These are phyloP conservation scores for Hydrangea macrophylla DNA, from an alignment of 148 eudicot species.

Conservation along the genomic window DNA sequence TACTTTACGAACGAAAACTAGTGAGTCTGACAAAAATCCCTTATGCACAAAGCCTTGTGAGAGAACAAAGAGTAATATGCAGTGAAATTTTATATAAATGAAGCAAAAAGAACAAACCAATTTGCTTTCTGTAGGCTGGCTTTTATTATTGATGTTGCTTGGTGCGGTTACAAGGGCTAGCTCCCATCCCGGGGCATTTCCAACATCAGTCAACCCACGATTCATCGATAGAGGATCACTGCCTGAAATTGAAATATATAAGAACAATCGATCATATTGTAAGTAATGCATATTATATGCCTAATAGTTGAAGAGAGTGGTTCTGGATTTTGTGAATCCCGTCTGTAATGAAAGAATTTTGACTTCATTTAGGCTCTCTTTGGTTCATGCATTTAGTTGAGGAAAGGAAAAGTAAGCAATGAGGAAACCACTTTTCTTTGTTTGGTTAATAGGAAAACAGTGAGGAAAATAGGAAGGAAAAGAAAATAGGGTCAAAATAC, in stretches of 20 bases:
- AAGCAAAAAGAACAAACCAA: slow-evolving; percentile 49
- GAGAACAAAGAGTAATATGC: background rate
- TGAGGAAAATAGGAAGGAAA: no score
- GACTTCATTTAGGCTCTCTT: background rate
- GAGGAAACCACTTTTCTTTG: no score
- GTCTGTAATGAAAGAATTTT: background rate
- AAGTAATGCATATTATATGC: background rate
- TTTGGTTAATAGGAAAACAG: no score
- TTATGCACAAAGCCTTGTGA: background rate
- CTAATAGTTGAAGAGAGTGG: background rate
- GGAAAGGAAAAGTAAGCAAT: no score
- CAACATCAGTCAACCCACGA: slow-evolving; percentile 47
- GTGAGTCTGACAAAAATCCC: background rate
- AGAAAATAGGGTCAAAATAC: no score
- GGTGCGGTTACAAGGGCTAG: slow-evolving; percentile 83
- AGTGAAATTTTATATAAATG: background rate
- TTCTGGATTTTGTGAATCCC: background rate
- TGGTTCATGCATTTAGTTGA: no score
- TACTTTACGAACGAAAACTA: background rate
- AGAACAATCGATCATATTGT: background rate
- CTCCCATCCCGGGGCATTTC: slow-evolving; percentile 87
- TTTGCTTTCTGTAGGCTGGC: slow-evolving; percentile 40
- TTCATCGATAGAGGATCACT: slow-evolving; percentile 40
- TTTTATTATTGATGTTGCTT: slow-evolving; percentile 46
- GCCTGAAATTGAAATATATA: slow-evolving; percentile 34